These are phyloP conservation scores for Cenchrus purpureus DNA, from an alignment of 176 grass and related monocot genomes.

Conservation along the genomic window DNA sequence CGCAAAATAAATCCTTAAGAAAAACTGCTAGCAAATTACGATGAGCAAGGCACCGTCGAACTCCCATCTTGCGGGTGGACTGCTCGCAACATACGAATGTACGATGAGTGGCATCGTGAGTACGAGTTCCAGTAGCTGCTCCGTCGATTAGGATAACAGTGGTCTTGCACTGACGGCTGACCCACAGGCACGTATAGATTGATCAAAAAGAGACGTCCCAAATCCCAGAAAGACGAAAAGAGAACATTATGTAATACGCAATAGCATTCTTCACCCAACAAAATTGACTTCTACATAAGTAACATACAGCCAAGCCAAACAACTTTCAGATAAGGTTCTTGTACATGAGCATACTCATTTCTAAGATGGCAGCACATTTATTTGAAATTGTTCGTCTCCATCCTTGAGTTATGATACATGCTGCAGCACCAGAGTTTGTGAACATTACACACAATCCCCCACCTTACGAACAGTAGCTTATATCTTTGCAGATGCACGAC, in stretches of 20 bases:
- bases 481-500: background rate
- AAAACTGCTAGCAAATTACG: no score
- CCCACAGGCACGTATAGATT: no score
- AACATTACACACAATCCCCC: slow-evolving; percentile 30
- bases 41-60: no score
- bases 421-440: slow-evolving; percentile 27
- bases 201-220: background rate
- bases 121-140: no score
- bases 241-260: background rate
- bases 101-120: no score
- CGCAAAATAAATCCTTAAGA: no score
- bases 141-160: no score
- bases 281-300: background rate
- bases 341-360: background rate
- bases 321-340: background rate
- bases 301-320: background rate
- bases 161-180: no score
- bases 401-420: slow-evolving; percentile 31
- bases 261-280: background rate
- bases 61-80: no score
- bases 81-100: no score
- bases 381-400: slow-evolving; percentile 31
- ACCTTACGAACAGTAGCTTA: background rate
- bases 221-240: background rate
- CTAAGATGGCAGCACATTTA: slow-evolving; percentile 43